phyloP scores from a whole-genome alignment of 352 stramenopile genomes.

The Phytophthora pini region DNA sequence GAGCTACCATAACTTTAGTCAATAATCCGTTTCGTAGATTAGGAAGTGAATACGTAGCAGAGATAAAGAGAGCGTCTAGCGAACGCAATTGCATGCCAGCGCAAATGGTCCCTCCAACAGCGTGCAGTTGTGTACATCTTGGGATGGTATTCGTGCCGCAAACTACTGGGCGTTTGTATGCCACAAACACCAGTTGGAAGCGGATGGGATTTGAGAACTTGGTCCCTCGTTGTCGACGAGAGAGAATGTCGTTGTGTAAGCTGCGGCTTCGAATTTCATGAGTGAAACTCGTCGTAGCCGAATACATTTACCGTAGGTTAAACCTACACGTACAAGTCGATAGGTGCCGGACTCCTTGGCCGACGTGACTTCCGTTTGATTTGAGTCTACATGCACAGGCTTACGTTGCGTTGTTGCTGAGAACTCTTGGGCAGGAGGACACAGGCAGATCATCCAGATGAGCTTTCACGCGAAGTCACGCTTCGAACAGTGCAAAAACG shows the following conservation, averaged over 20 bases:
- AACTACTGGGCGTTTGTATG: conserved; percentile 19
- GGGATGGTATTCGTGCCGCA: conserved; percentile 22
- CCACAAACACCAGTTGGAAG: conserved; percentile 18
- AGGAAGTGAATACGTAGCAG: conserved; percentile 14
- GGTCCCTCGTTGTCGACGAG: background rate
- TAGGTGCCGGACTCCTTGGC: too few relatives aligned
- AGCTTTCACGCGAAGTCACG: conserved; percentile 7
- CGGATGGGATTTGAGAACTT: conserved; percentile 33
- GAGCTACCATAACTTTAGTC: conserved; percentile 18
- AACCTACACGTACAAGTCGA: too few relatives aligned
- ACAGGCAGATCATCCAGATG: conserved; percentile 17
- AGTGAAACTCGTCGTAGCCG: too few relatives aligned
- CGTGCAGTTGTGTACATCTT: conserved; percentile 26
- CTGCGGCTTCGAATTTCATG: too few relatives aligned
- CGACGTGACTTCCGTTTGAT: too few relatives aligned
- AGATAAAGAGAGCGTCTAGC: conserved; percentile 2
- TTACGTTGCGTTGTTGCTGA: conserved; percentile 4
- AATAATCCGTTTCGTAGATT: conserved; percentile 17
- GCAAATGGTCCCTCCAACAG: conserved; percentile 25
- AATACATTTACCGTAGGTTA: too few relatives aligned
- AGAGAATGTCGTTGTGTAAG: too few relatives aligned
- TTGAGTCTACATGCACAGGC: too few relatives aligned
- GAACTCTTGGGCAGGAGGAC: conserved; percentile 2
- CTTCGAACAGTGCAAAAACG: conserved; percentile 11
- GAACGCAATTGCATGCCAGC: conserved; percentile 13